Conservation (phyloP, 2,329 filamentous ascomycete genomes). For the Chalaropsis ovoidea region DNA sequence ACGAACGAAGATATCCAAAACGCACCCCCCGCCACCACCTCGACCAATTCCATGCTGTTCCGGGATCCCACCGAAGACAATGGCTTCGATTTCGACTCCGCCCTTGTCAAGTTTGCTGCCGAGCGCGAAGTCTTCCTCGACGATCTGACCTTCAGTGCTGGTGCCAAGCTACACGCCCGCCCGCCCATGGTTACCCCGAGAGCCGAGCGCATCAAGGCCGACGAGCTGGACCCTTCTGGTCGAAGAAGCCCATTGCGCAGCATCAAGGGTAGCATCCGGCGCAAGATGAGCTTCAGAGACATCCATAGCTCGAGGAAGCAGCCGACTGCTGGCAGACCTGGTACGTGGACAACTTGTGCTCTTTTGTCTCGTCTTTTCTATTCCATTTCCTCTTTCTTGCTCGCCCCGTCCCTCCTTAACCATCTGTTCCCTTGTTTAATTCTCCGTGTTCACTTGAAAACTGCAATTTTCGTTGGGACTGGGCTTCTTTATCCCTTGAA, state of each 20-base stretch:
- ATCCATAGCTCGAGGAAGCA: conserved; percentile 93
- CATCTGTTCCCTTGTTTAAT: background rate
- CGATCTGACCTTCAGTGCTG: conserved; percentile 80
- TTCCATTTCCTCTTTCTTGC: background rate
- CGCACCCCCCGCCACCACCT: conserved; percentile 22
- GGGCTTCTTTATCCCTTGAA: too few relatives aligned
- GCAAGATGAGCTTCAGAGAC: conserved; percentile 84
- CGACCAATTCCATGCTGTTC: conserved; percentile 32
- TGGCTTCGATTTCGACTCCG: conserved; percentile 89
- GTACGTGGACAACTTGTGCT: conserved; percentile 36
- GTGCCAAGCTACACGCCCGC: conserved; percentile 60
- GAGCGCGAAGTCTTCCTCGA: conserved; percentile 89
- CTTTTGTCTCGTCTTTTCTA: conserved; percentile 9
- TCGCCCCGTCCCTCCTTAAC: conserved; percentile 1
- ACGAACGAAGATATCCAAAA: background rate
- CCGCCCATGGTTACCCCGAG: conserved; percentile 67
- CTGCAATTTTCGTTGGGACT: too few relatives aligned
- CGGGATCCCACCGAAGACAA: conserved; percentile 28
- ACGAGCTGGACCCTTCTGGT: conserved; percentile 50
- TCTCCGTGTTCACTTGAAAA: too few relatives aligned
- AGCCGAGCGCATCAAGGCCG: conserved; percentile 69
- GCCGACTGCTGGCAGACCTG: conserved; percentile 61
- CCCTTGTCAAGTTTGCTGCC: conserved; percentile 86
- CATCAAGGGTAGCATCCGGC: conserved; percentile 74
- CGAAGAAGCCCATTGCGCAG: conserved; percentile 48